These are phyloP conservation scores for Lachancea sp. DNA, from an alignment of 805 yeast species.

Conservation along the genomic window DNA sequence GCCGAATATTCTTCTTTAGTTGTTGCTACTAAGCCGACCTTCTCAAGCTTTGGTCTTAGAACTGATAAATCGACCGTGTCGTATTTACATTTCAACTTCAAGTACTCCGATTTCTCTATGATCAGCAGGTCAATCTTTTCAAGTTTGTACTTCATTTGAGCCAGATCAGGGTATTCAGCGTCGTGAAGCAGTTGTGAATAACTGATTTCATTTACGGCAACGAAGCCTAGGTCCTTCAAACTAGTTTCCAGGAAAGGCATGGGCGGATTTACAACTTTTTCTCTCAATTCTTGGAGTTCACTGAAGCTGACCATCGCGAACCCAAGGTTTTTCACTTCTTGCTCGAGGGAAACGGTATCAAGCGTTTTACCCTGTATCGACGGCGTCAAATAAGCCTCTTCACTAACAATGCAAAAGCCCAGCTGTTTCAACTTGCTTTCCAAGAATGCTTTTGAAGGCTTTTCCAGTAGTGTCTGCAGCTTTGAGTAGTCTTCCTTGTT, in stretches of 20 bases:
- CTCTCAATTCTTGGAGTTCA: too few relatives aligned
- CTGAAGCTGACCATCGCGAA: background rate
- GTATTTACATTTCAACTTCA: background rate
- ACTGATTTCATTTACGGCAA: background rate
- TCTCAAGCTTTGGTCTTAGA: background rate
- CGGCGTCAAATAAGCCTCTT: slow-evolving; percentile 8
- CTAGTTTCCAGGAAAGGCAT: too few relatives aligned
- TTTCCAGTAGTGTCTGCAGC: slow-evolving; percentile 12
- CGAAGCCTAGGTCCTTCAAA: background rate
- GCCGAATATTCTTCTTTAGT: background rate
- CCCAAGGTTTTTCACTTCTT: background rate
- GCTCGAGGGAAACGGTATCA: background rate
- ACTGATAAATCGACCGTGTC: background rate
- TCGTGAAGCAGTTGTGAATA: background rate
- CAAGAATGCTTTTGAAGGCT: slow-evolving; percentile 12
- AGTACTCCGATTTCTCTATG: background rate
- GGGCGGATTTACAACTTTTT: too few relatives aligned
- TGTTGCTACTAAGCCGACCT: background rate
- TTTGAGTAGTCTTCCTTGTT: slow-evolving; percentile 15
- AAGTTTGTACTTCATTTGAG: background rate
- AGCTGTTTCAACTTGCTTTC: slow-evolving; percentile 20
- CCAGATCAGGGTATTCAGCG: background rate
- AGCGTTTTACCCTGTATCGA: background rate
- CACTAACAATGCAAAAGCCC: slow-evolving; percentile 10
- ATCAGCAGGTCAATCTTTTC: background rate